A percentile compares a stretch with the other conserved stretches of the same genome.
Conservation (phyloP, 1,284 basidiomycete genomes). For the Marasmius fiardii region DNA sequence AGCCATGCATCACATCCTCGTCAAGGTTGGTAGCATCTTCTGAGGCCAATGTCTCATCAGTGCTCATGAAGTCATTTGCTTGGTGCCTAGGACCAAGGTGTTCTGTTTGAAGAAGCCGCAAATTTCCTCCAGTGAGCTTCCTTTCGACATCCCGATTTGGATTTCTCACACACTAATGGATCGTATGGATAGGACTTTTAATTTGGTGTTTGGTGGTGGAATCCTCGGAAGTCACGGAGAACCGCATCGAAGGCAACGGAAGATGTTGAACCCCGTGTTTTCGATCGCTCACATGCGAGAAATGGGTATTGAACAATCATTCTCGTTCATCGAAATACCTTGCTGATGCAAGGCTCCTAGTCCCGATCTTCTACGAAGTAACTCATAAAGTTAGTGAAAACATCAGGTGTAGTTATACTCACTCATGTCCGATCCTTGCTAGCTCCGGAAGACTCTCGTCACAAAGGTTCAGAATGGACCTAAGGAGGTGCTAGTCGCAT, state of each 20-base stretch:
- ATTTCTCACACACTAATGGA: not conserved
- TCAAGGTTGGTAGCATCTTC: slow-evolving; percentile 18
- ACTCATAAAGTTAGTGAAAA: not conserved
- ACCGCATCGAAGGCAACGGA: slow-evolving; percentile 12
- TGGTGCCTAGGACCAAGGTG: slow-evolving; percentile 2
- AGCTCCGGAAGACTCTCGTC: not conserved
- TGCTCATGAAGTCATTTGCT: not conserved
- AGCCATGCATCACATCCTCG: slow-evolving; percentile 30
- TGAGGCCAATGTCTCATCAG: no score
- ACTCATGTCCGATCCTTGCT: not conserved
- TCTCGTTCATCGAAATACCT: not conserved
- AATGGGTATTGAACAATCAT: slow-evolving; percentile 5
- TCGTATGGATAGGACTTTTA: not conserved
- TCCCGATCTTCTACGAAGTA: slow-evolving; percentile 9
- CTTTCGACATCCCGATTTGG: not conserved
- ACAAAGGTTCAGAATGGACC: not conserved
- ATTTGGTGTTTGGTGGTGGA: slow-evolving; percentile 5
- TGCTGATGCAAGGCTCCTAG: not conserved
- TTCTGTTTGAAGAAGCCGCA: slow-evolving; percentile 1
- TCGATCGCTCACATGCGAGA: slow-evolving; percentile 13
- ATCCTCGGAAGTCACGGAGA: slow-evolving; percentile 5
- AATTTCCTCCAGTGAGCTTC: slow-evolving; percentile 4
- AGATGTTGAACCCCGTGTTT: slow-evolving; percentile 13
- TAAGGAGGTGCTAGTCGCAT: not conserved
- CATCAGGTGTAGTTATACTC: no score